These are phyloP conservation scores for Fusarium buharicum DNA, from an alignment of 2,329 filamentous ascomycete species.

Conservation along the genomic window DNA sequence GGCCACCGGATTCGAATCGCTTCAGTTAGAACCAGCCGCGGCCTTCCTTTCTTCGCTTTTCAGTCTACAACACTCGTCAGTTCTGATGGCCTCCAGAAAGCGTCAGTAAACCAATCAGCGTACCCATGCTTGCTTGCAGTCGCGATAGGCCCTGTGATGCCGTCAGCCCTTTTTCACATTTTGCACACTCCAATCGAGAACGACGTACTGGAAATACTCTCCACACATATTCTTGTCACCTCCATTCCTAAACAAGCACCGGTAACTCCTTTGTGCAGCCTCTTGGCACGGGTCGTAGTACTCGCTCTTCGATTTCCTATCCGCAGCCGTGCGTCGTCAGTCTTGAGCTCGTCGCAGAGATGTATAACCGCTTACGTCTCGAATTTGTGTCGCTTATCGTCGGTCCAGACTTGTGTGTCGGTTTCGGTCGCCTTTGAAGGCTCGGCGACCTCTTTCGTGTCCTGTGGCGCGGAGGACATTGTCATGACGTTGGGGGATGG, in stretches of 20 bases:
- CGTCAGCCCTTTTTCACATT: constrained; percentile 29
- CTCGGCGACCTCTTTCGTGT: constrained; percentile 28
- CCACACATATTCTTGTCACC: constrained; percentile 89
- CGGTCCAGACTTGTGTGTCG: constrained; percentile 62
- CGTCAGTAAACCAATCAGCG: neutral
- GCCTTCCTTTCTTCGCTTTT: constrained; percentile 49
- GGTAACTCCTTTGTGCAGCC: constrained; percentile 84
- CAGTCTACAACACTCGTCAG: constrained; percentile 42
- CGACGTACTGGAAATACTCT: constrained; percentile 91
- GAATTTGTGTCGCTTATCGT: constrained; percentile 71
- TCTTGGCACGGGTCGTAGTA: constrained; percentile 97
- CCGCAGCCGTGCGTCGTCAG: constrained; percentile 18
- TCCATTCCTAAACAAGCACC: constrained; percentile 87
- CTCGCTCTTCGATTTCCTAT: constrained; percentile 86
- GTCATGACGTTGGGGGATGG: constrained; percentile 9
- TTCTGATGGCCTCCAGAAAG: neutral
- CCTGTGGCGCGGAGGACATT: constrained; percentile 40
- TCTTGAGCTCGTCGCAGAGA: neutral
- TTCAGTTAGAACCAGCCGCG: constrained; percentile 40
- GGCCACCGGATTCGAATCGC: neutral
- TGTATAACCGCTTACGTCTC: constrained; percentile 61
- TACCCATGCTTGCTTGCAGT: constrained; percentile 97
- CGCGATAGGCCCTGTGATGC: constrained; percentile 80
- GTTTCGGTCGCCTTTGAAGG: constrained; percentile 21
- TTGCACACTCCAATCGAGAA: neutral